These are phyloP conservation scores for Suillus tomentosus DNA, from an alignment of 768 basidiomycete genomes.

Conservation along the genomic window DNA sequence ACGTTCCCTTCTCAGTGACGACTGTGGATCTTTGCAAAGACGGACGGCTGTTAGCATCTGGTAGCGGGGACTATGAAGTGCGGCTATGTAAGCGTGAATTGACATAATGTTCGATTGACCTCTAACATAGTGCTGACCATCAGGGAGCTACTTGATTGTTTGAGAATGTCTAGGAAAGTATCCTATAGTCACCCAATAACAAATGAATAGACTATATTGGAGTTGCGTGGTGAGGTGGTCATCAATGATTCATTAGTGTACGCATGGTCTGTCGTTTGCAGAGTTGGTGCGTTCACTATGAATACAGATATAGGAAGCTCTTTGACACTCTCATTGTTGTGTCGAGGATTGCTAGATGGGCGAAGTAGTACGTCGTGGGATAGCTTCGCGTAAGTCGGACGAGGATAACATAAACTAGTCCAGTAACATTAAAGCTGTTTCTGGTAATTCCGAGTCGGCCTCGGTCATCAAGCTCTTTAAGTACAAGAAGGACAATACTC, in stretches of 20 bases:
- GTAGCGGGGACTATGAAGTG: conserved; percentile 72
- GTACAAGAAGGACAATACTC: not conserved
- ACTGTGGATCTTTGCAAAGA: conserved; percentile 59
- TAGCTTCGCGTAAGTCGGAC: not conserved
- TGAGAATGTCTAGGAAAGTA: not conserved
- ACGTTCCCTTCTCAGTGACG: conserved; percentile 2
- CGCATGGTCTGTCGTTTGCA: not conserved
- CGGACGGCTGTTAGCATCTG: conserved; percentile 65
- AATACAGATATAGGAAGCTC: not conserved
- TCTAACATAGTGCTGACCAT: not conserved
- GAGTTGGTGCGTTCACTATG: not conserved
- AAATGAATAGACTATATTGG: not conserved
- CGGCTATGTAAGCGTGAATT: conserved; percentile 55
- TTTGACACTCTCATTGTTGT: not conserved
- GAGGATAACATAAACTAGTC: not conserved
- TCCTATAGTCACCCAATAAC: too few species aligned
- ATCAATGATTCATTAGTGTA: not conserved
- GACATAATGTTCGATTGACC: not conserved
- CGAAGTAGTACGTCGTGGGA: not conserved
- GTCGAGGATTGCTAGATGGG: not conserved
- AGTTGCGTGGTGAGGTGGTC: not conserved
- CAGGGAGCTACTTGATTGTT: conserved; percentile 6
- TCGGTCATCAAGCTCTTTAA: not conserved
- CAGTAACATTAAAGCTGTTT: not conserved
- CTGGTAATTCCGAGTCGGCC: not conserved